Base-by-base conservation (phyloP, 2,329 filamentous ascomycete species). In the Exophiala oligosperma region DNA sequence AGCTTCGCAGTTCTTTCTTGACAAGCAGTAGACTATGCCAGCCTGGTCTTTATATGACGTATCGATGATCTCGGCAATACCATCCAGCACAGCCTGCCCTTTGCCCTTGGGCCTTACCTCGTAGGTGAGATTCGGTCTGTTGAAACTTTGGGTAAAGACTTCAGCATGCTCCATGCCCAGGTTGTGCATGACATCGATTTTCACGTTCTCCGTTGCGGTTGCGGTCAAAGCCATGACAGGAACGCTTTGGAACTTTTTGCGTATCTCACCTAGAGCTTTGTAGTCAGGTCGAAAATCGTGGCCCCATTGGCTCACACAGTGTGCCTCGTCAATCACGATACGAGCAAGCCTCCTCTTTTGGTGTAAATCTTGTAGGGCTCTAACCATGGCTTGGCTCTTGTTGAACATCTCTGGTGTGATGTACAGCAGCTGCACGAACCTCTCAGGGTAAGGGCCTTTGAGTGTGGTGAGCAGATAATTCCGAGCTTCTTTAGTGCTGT, bases 251-350 rank as follows among this genome's bases (percentile, higher is more conserved):
- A 93, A 93, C 52, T 83, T 84, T 41, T 77, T 73, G 49, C 93
- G 84, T 44, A 97, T 78, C 58, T 86, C 81, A 28, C 92, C 91
- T 3, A 99, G 79, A 29, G 84, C 83, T 73, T 96, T 96, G 77
- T 99, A 99, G 71, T 97, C 93, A 0, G 92, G 93, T 47, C 95
- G 86, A 71, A 99, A 99, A 72, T 99, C 94, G 67, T 99, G 94
- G 0, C 94, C 94, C 94, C 94, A 99, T 78, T 99, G 92, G 73
- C 94, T 97, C 26, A 99, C 93, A 73, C 94, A 99, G 72, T 99
- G 94, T n/a, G 94, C 94, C 76, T 99, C 95, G 66, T 99, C 94
- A 62, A 99, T 96, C 53, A 99, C 94, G 49, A 99, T 85, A 26
- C 94, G 86, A 14, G 95, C 93, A 52, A 99, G 84, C 67, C 88